These are phyloP conservation scores for Thelephora terrestris DNA, from an alignment of 1,284 basidiomycete species.

Conservation along the genomic window DNA sequence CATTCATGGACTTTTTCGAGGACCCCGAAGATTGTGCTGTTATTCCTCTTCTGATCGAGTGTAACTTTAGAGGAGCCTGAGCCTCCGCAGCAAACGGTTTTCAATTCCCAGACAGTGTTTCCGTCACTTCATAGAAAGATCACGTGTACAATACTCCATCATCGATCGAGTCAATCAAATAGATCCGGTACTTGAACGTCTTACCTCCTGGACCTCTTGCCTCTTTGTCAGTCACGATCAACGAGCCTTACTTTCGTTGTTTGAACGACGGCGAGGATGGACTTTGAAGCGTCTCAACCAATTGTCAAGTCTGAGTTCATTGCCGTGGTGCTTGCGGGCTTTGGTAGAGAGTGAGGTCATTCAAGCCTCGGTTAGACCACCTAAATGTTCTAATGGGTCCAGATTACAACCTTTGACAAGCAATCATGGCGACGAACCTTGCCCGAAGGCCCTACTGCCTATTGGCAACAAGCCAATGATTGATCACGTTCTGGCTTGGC, in stretches of 20 bases:
- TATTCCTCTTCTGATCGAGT: constrained; percentile 63
- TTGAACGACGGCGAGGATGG: constrained; percentile 30
- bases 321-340: constrained; percentile 77
- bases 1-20: constrained; percentile 59
- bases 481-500: constrained; percentile 77
- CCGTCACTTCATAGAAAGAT: too few relatives aligned
- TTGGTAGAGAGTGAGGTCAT: constrained; percentile 72
- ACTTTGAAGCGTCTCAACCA: constrained; percentile 47
- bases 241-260: too few relatives aligned
- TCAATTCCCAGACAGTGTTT: too few relatives aligned
- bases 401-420: constrained; percentile 67
- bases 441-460: constrained; percentile 79
- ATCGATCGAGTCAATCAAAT: too few relatives aligned
- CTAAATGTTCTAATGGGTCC: constrained; percentile 15
- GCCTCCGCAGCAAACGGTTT: too few relatives aligned
- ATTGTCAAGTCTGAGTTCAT: constrained; percentile 64
- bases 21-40: constrained; percentile 41
- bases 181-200: too few relatives aligned
- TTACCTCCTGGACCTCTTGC: too few relatives aligned
- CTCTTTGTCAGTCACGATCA: too few relatives aligned
- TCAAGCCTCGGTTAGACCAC: constrained; percentile 5
- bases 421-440: constrained; percentile 64
- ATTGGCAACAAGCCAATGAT: constrained; percentile 84
- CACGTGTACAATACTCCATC: too few relatives aligned
- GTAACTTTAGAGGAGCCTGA: constrained; percentile 47